Conservation (phyloP, 2,329 filamentous ascomycete species). For the Zasmidium cellare region DNA sequence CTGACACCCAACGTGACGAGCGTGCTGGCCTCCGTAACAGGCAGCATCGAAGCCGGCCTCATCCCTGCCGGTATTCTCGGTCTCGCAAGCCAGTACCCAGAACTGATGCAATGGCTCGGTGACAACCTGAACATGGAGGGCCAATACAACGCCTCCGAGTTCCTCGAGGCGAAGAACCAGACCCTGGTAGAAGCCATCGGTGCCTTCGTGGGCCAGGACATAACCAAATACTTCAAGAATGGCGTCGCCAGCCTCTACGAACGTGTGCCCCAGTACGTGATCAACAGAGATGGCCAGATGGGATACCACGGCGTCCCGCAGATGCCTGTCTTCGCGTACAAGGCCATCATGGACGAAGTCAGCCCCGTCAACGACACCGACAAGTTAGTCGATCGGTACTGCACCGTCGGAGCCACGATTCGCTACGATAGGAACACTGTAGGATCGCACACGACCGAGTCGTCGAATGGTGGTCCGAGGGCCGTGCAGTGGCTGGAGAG, state of each 20-base stretch:
- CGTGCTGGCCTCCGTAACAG: conserved; percentile 39
- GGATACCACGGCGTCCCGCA: conserved; percentile 44
- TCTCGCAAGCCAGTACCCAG: conserved; percentile 38
- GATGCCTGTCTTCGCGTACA: conserved; percentile 54
- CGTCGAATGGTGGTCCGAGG: conserved; percentile 34
- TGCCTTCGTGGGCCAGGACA: conserved; percentile 38
- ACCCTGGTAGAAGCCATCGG: conserved; percentile 27
- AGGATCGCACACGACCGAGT: conserved; percentile 43
- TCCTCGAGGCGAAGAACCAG: conserved; percentile 31
- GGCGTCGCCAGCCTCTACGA: conserved; percentile 29
- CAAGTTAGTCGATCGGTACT: conserved; percentile 44
- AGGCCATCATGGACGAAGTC: conserved; percentile 50
- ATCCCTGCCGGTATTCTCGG: conserved; percentile 38
- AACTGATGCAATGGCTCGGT: conserved; percentile 28
- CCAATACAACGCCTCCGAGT: conserved; percentile 37
- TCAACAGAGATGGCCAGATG: conserved; percentile 36
- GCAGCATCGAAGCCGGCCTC: conserved; percentile 31
- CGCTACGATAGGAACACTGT: conserved; percentile 47
- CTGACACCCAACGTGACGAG: conserved; percentile 44
- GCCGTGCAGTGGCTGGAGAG: conserved; percentile 31
- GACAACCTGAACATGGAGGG: conserved; percentile 30
- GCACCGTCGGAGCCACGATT: conserved; percentile 42
- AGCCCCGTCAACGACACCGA: conserved; percentile 48
- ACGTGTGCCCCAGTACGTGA: conserved; percentile 27
- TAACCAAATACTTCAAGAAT: conserved; percentile 44